Evolutionary conservation across 768 basidiomycete genomes (phyloP), one percentile per base, ranked within the genome.

Genomic region (Leucocoprinus leucothites): DNA sequence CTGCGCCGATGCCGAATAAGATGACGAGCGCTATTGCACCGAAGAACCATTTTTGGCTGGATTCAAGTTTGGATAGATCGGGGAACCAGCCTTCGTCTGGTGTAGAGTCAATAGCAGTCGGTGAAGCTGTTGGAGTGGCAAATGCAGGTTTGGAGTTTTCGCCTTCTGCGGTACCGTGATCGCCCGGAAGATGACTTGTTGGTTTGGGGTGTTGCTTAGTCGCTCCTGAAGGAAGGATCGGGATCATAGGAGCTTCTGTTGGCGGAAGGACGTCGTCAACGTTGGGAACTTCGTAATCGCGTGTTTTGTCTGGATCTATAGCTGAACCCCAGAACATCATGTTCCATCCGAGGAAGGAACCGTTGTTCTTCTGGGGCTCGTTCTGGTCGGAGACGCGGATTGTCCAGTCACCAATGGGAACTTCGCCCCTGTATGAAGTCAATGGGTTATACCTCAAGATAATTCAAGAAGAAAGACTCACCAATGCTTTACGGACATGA

Each of bases 401-500:
- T 0, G 82, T 92, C 97, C 97, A 99, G 18, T 84, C 80, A 16
- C 97, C 97, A 25, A 91, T 67, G 1, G 94, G 90, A 68, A 91
- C 77, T 72, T 99, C 97, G 36, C 90, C 94, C 96, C 96, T 98
- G 50, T 42, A 52, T 42, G 9, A 44, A 45, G 58, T 22, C 9
- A 34, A 49, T 38, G 0, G 25, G 56, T 72, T 36, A 70, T 16
- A 21, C 58, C 24, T 48, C 13, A 18, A 46, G 36, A 55, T 9
- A 16, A 21, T 14, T 19, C 22, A 21, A 28, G 35, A 25, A 45
- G 44, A 9, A 16, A 44, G 14, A 71, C 84, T 68, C 56, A 95
- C 96, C 97, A 99, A 65, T 99, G 97, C 70, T 99, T 99, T 53
- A 98, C 82, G 28, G 85, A 84, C 94, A 98, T 98, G 68, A 99